Evolutionary conservation across 2,329 filamentous ascomycete genomes (phyloP).

Genomic region (Dactylellina sp.): DNA sequence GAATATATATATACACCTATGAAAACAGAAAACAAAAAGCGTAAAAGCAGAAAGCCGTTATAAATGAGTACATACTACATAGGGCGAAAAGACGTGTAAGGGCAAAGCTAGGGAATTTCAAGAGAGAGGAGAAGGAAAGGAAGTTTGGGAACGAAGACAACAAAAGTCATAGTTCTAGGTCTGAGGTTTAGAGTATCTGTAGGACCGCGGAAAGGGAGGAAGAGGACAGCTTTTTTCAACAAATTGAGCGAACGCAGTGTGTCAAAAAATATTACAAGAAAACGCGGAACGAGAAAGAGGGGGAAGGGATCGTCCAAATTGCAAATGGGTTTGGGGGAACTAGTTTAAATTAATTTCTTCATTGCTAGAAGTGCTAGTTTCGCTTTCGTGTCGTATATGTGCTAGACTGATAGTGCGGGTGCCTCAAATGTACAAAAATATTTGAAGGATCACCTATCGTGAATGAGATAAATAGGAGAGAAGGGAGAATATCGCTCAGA

Average conservation of each 20-base stretch:
- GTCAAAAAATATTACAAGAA: slow-evolving; percentile 5
- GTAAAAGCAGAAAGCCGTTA: too few species aligned
- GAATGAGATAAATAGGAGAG: background rate
- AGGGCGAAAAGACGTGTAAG: too few species aligned
- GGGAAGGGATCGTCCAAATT: background rate
- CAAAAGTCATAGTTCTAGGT: too few species aligned
- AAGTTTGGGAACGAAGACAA: background rate
- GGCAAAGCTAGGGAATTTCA: background rate
- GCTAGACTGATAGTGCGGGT: background rate
- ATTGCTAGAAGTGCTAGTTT: slow-evolving; percentile 1
- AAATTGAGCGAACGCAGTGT: background rate
- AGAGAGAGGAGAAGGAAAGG: background rate
- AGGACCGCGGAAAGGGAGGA: too few species aligned
- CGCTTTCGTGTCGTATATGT: background rate
- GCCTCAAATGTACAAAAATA: background rate
- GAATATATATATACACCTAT: slow-evolving; percentile 9
- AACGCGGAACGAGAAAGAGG: background rate
- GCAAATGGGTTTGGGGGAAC: background rate
- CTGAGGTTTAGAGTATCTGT: too few species aligned
- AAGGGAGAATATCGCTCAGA: background rate
- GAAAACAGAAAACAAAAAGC: background rate
- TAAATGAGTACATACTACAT: too few species aligned
- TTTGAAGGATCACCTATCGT: background rate
- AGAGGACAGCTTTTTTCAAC: background rate
- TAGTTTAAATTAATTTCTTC: slow-evolving; percentile 1